A percentile compares a stretch with the other conserved stretches of the same genome.
phyloP scores from a whole-genome alignment of 331 rosid genomes.

The Malus hybrid region DNA sequence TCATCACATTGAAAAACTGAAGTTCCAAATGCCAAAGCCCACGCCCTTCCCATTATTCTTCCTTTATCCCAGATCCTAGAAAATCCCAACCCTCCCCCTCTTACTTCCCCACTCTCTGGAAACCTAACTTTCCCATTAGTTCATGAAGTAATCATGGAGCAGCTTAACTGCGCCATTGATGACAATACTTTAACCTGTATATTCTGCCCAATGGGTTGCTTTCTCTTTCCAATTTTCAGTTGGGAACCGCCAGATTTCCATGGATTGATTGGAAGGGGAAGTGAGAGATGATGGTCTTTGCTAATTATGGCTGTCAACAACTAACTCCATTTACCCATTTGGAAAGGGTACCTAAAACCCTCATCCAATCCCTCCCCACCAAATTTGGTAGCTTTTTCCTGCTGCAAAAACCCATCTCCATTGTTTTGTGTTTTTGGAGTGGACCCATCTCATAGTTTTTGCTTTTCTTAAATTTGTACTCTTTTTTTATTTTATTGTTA shows the following conservation, averaged over 20 bases:
- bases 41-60: background rate
- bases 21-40: conserved; percentile 3
- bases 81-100: background rate
- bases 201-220: background rate
- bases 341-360: background rate
- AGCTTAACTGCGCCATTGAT: background rate
- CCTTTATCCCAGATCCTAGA: background rate
- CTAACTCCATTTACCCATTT: conserved; percentile 6
- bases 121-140: background rate
- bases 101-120: background rate
- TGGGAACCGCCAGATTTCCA: conserved; percentile 1
- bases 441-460: conserved; percentile 7
- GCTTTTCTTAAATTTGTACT: background rate
- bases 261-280: background rate
- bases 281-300: background rate
- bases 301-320: conserved; percentile 7
- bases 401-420: background rate
- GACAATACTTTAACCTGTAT: background rate
- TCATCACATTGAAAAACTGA: background rate
- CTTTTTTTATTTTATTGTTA: background rate
- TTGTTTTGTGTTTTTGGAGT: background rate
- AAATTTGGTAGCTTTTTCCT: background rate
- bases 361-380: background rate
- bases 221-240: background rate
- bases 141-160: background rate